Base-by-base conservation (phyloP, 768 basidiomycete genomes). In the Termitomyces bulborhizus region DNA sequence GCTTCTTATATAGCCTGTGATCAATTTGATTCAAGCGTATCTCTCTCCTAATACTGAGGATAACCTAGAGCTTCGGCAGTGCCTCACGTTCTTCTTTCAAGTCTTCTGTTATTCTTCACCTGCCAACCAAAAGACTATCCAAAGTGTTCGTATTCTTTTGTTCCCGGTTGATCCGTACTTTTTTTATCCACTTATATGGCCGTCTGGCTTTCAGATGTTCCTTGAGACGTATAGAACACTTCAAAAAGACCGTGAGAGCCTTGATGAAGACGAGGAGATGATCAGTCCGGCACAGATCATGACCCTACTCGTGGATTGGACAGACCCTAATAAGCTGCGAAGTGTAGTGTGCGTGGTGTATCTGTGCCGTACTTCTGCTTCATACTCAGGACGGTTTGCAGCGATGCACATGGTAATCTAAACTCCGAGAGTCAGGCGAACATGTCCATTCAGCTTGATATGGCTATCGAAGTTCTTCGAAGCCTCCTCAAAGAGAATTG, bases 61-160 rank as follows among this genome's bases (percentile, higher is more conserved):
- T 29, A 98, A 96, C 62, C 86, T 90, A 57, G 82, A 87, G 53
- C 75, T 98, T 16, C 80, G 91, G 41, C 95, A 98, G 67, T 93
- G 87, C 62, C 69, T 97, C 39, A 79, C 86, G 3, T 90, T 88
- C 67, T 96, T 96, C 76, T 85, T 95, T 70, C 88, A 84, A 1
- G 83, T 85, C 0, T 97, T 88, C 65, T 90, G 90, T 68, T 91
- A 85, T 69, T 90, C 91, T n/a, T 85, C 86, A 0, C 67, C 79
- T 5, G 62, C 62, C 21, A 90, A 95, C 63, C 94, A 97, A 68
- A 68, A 78, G 16, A 69, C 79, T n/a, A 85, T 97, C 77, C 79
- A 78, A 53, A 71, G 80, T 66, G 90, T 86, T 51, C 36, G 76
- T 29, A 18, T 12, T 41, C 7, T n/a, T 16, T 40, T 6, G 43